Evolutionary conservation across 1,284 basidiomycete species (phyloP), one percentile per base, ranked within the genome.

Genomic region (Cystobasidium sp.): DNA sequence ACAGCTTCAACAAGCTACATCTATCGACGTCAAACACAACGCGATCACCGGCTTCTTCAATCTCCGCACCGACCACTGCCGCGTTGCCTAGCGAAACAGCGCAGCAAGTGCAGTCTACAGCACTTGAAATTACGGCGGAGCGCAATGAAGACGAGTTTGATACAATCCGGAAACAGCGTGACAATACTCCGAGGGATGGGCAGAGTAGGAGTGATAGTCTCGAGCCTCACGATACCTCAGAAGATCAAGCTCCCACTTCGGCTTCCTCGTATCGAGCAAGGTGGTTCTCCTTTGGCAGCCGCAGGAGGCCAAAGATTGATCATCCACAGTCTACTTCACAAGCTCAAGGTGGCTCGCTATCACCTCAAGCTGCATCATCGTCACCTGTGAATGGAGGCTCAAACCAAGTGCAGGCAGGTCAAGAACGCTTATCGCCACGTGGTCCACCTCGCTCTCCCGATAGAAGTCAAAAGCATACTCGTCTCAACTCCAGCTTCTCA

Each of bases 211-310:
- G 56, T 6, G 39, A 18, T 9, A 59, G 16, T n/a, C 39, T 43
- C 37, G 56, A 51, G 16, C 22, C 64, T 18, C 51, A 9, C 9
- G 37, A 53, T 53, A 18, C 46, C 10, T 24, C 44, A 18, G 64
- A 66, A 10, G 49, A 66, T 8, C 64, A 52, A 20, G 64, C 47
- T 55, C 49, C 51, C 6, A 53, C 43, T 10, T 69, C 68, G 10
- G 68, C 69, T 44, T 24, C 66, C 10, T 58, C 53, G 16, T n/a
- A 58, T 12, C 51, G 63, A 9, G 22, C 51, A 22, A 18, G 63
- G 6, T 73, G 70, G 70, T 73, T 73, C 63, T 73, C 70, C 3
- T 73, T 73, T 22, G 70, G 70, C 20, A 64, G 59, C 24, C 49
- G 52, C 6, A 55, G 62, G 49, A 61, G 70, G 31, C 70, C 70